phyloP scores from a whole-genome alignment of 2,329 filamentous ascomycete species.

The Aspergillus nomiae region DNA sequence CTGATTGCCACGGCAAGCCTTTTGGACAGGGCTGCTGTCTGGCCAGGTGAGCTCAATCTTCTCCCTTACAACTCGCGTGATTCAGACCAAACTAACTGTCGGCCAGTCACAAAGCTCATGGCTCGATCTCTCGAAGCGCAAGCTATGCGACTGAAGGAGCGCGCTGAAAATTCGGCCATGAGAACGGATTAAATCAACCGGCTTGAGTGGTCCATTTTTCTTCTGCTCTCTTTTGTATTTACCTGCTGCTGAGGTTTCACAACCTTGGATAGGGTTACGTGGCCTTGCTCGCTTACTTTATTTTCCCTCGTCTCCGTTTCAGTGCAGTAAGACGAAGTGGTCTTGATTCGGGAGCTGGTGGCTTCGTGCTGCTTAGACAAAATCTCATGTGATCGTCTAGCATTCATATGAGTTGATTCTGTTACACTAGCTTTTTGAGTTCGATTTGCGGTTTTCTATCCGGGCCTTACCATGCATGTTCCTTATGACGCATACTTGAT shows the following conservation, averaged over 20 bases:
- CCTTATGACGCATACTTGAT: background rate
- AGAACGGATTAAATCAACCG: slow-evolving; percentile 27
- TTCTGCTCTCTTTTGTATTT: background rate
- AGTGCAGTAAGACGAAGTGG: background rate
- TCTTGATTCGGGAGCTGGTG: background rate
- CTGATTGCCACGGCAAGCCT: slow-evolving; percentile 82
- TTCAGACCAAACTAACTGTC: slow-evolving; percentile 25
- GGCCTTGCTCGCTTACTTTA: slow-evolving; percentile 8
- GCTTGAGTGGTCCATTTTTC: background rate
- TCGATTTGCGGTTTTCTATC: slow-evolving; percentile 2
- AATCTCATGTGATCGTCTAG: slow-evolving; percentile 6
- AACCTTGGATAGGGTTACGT: slow-evolving; percentile 4
- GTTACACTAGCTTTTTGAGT: slow-evolving; percentile 9
- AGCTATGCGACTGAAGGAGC: slow-evolving; percentile 63
- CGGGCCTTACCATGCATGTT: slow-evolving; percentile 1
- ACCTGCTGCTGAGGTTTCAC: slow-evolving; percentile 2
- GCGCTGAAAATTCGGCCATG: slow-evolving; percentile 48
- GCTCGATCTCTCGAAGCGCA: slow-evolving; percentile 66
- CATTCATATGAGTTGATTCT: slow-evolving; percentile 4
- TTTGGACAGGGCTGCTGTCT: slow-evolving; percentile 85
- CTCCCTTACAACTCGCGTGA: background rate
- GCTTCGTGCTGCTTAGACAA: slow-evolving; percentile 4
- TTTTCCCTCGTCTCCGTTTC: background rate
- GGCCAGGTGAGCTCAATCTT: slow-evolving; percentile 69
- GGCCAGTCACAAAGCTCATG: slow-evolving; percentile 67